Conservation (phyloP, 2,329 filamentous ascomycete species). For the Hypoxylon sp. region DNA sequence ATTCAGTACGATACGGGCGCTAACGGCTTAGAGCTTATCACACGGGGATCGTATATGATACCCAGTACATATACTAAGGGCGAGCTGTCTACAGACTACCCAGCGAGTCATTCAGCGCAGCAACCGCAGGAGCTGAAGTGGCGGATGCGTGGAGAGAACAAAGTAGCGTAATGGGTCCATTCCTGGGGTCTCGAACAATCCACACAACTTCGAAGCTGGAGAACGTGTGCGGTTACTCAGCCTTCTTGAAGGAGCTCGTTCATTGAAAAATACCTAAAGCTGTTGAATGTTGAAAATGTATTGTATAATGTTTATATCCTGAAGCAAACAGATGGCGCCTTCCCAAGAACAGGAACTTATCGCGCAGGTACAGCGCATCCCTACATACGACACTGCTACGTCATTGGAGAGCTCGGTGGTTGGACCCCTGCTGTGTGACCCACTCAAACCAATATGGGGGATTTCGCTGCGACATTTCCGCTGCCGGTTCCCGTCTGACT, state of each 20-base stretch:
- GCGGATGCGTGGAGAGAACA: slow-evolving; percentile 11
- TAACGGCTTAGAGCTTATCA: slow-evolving; percentile 15
- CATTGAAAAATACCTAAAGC: background rate
- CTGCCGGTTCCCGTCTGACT: slow-evolving; percentile 14
- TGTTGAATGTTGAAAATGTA: background rate
- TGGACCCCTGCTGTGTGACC: slow-evolving; percentile 24
- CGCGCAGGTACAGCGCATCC: slow-evolving; percentile 31
- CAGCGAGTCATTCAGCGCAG: slow-evolving; percentile 34
- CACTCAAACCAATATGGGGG: slow-evolving; percentile 18
- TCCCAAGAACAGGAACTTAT: slow-evolving; percentile 12
- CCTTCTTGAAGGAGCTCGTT: background rate
- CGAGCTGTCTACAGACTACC: slow-evolving; percentile 10
- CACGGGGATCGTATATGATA: background rate
- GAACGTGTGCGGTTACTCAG: background rate
- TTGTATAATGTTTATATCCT: background rate
- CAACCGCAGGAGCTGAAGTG: slow-evolving; percentile 19
- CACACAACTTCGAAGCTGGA: background rate
- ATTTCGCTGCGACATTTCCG: slow-evolving; percentile 7
- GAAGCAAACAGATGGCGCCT: slow-evolving; percentile 22
- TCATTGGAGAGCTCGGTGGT: slow-evolving; percentile 28
- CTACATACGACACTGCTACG: slow-evolving; percentile 23
- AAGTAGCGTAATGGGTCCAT: slow-evolving; percentile 30
- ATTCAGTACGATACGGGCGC: slow-evolving; percentile 3
- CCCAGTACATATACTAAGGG: slow-evolving; percentile 11
- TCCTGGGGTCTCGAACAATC: slow-evolving; percentile 17